Conservation (phyloP, 176 grass and related monocot species). For the Eragrostis curvula region DNA sequence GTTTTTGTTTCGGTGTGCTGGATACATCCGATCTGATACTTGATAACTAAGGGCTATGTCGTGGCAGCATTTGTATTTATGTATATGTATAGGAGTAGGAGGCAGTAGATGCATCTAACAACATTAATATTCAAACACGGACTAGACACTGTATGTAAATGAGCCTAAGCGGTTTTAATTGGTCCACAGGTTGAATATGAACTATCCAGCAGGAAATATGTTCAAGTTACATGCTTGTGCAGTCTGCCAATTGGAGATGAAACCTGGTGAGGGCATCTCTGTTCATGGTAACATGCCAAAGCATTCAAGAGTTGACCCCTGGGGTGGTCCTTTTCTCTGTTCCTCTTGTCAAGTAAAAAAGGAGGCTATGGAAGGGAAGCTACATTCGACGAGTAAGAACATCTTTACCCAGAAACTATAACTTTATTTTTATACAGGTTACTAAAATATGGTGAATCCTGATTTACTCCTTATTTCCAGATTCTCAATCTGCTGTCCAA, state of each 20-base stretch:
- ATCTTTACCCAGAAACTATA: slow-evolving; percentile 18
- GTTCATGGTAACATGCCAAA: slow-evolving; percentile 59
- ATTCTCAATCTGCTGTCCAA: slow-evolving; percentile 55
- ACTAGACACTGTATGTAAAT: slow-evolving; percentile 33
- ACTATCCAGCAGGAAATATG: slow-evolving; percentile 61
- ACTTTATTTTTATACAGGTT: slow-evolving; percentile 14
- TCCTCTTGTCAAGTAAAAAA: slow-evolving; percentile 83
- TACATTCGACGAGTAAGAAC: slow-evolving; percentile 59
- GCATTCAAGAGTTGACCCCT: slow-evolving; percentile 59
- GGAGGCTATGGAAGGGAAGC: slow-evolving; percentile 95
- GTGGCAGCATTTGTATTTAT: slow-evolving; percentile 21
- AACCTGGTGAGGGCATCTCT: slow-evolving; percentile 85
- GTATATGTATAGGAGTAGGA: background rate
- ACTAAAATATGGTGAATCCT: slow-evolving; percentile 36
- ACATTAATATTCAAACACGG: background rate
- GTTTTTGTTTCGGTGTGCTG: slow-evolving; percentile 15
- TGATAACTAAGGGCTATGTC: slow-evolving; percentile 19
- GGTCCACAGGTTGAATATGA: slow-evolving; percentile 67
- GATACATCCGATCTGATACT: slow-evolving; percentile 10
- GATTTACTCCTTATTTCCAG: slow-evolving; percentile 53
- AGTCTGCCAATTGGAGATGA: slow-evolving; percentile 90
- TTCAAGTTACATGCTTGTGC: slow-evolving; percentile 86
- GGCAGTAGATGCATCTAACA: background rate
- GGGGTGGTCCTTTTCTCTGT: slow-evolving; percentile 95
- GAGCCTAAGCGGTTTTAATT: slow-evolving; percentile 31